Evolutionary conservation across 2,329 filamentous ascomycete genomes (phyloP), one percentile per base, ranked within the genome.

Genomic region (Catunica adiposa): DNA sequence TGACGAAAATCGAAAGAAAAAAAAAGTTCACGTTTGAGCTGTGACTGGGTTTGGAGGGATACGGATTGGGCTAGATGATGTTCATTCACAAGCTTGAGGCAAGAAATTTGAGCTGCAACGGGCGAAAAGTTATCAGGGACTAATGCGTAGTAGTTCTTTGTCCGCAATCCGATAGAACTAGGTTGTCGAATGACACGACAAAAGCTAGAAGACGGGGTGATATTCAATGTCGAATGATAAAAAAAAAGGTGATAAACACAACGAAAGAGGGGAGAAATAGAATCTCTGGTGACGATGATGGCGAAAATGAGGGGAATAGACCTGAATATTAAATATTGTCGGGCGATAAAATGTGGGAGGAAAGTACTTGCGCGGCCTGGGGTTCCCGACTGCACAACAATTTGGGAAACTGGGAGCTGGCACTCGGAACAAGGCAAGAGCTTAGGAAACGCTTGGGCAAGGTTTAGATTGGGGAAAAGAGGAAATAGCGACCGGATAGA

Each of bases 341-440:
- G 44, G 8, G 22, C 44, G 44, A 48, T 25, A 26, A 11, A 48
- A 48, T 26, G 44, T 48, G 44, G 44, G 44, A 48, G 44, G 44
- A 48, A 48, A 48, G 44, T 48, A 48, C 44, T 48, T 48, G 44
- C 44, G 44, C 44, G 44, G 44, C 22, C 40, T 44, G 40, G 40
- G 44, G 20, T n/a, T 25, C 44, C 11, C 20, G 22, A 20, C 8
- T 48, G 8, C 44, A 22, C 44, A 48, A 26, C 44, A 25, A 48
- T n/a, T 22, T 44, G 15, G n/a, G 14, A 34, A 34, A 20, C 6
- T n/a, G 25, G 15, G 7, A 29, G 46, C 14, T 7, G 3, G 11
- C 17, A 11, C 23, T 8, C 23, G 26, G 23, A 26, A 14, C 17
- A 48, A n/a, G 22, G 8, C 8, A 48, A 29, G 29, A 31, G 14